phyloP scores from a whole-genome alignment of 2,329 filamentous ascomycete species.

The Aspergillus calidoustus region DNA sequence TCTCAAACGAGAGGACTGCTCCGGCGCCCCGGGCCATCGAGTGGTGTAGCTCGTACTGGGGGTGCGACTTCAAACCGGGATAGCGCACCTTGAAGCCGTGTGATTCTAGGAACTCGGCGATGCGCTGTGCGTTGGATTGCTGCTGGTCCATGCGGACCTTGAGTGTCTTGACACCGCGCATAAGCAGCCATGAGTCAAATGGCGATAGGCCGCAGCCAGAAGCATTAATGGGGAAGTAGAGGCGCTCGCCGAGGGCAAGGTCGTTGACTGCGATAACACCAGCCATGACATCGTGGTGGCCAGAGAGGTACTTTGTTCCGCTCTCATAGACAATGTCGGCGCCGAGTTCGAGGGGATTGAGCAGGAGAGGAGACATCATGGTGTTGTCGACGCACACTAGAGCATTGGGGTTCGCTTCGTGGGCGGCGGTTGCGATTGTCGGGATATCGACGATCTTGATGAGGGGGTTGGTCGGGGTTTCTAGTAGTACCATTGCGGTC shows the following conservation, averaged over 20 bases:
- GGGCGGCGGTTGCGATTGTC: slow-evolving; percentile 74
- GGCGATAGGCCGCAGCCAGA: slow-evolving; percentile 93
- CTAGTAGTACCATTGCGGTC: slow-evolving; percentile 93
- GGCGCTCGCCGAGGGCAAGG: slow-evolving; percentile 76
- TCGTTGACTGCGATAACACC: slow-evolving; percentile 94
- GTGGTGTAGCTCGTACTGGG: slow-evolving; percentile 95
- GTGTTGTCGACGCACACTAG: slow-evolving; percentile 97
- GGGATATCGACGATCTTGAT: slow-evolving; percentile 97
- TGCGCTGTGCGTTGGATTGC: slow-evolving; percentile 85
- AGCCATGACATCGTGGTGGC: slow-evolving; percentile 98
- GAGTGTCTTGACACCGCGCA: slow-evolving; percentile 94
- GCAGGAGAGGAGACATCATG: slow-evolving; percentile 94
- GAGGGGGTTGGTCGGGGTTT: slow-evolving; percentile 95
- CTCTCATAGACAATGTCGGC: slow-evolving; percentile 97
- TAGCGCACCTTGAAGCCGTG: slow-evolving; percentile 95
- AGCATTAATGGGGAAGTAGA: slow-evolving; percentile 97
- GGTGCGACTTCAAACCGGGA: slow-evolving; percentile 90
- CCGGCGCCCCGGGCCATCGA: slow-evolving; percentile 93
- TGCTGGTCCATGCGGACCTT: slow-evolving; percentile 99
- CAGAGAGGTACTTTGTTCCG: slow-evolving; percentile 96
- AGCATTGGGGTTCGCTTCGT: slow-evolving; percentile 76
- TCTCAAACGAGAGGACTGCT: slow-evolving; percentile 95
- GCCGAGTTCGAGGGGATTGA: slow-evolving; percentile 90
- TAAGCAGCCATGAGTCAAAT: slow-evolving; percentile 93
- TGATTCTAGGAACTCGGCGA: slow-evolving; percentile 88